Evolutionary conservation across 352 stramenopile genomes (phyloP).

Genomic region (Halophytophthora polymorphica): DNA sequence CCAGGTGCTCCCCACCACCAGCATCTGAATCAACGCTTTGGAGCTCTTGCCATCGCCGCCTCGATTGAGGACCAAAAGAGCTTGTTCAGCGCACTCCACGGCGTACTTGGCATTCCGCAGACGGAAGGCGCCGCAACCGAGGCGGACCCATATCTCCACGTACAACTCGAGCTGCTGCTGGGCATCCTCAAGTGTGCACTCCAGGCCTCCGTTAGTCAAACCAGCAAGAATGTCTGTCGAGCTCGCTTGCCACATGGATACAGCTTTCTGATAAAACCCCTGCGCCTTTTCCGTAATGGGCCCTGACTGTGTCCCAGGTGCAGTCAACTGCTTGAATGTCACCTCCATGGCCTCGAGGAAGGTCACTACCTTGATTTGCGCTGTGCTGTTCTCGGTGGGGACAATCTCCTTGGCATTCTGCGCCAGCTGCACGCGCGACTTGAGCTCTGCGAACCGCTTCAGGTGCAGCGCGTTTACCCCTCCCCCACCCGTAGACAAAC

Average conservation of each 20-base stretch:
- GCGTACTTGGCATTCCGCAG: slow-evolving; percentile 45
- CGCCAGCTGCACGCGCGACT: slow-evolving; percentile 54
- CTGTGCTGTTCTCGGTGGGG: slow-evolving; percentile 30
- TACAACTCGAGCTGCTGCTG: slow-evolving; percentile 62
- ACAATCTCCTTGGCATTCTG: slow-evolving; percentile 69
- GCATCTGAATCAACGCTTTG: slow-evolving; percentile 10
- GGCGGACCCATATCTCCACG: slow-evolving; percentile 66
- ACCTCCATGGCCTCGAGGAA: slow-evolving; percentile 55
- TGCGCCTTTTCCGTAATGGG: slow-evolving; percentile 44
- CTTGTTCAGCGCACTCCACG: slow-evolving; percentile 50
- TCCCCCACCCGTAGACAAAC: not conserved
- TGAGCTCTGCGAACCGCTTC: slow-evolving; percentile 67
- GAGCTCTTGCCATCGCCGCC: slow-evolving; percentile 7
- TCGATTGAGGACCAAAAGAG: slow-evolving; percentile 23
- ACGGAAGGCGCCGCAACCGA: slow-evolving; percentile 57
- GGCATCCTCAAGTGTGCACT: slow-evolving; percentile 41
- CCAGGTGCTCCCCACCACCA: slow-evolving; percentile 35
- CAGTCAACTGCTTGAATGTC: slow-evolving; percentile 15
- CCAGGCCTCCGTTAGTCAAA: slow-evolving; percentile 18
- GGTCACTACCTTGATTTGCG: slow-evolving; percentile 44
- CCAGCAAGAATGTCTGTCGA: slow-evolving; percentile 30
- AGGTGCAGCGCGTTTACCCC: slow-evolving; percentile 29
- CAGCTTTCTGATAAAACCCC: slow-evolving; percentile 56
- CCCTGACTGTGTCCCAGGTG: slow-evolving; percentile 17
- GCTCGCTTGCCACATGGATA: slow-evolving; percentile 42